These are phyloP conservation scores for Pseudogymnoascus sp. DNA, from an alignment of 2,329 filamentous ascomycete genomes.

Conservation along the genomic window DNA sequence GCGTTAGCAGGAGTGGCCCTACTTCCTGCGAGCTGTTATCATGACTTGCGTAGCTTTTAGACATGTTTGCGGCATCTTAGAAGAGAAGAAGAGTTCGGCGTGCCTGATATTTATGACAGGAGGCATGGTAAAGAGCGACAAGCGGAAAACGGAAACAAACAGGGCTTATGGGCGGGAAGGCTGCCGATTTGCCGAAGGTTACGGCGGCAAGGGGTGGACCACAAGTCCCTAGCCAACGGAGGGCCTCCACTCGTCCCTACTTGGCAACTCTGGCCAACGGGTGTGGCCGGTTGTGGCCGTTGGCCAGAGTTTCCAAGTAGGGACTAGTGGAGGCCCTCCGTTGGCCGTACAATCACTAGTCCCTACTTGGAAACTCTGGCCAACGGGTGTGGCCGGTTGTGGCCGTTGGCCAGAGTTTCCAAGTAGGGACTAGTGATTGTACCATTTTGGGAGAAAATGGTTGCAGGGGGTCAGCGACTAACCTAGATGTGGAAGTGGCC, in stretches of 20 bases:
- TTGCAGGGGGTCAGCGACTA: neutral
- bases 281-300: no score
- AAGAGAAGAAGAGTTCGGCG: neutral
- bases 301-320: neutral
- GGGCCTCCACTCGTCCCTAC: neutral
- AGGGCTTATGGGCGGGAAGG: neutral
- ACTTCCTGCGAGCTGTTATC: neutral
- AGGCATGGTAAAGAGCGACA: neutral
- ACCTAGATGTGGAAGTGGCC: neutral
- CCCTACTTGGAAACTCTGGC: neutral
- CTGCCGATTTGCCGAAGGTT: neutral
- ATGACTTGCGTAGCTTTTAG: neutral
- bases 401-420: neutral
- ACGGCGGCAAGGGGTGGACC: neutral
- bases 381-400: neutral
- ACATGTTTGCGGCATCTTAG: neutral
- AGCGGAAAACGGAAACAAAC: neutral
- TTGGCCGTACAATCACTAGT: no score
- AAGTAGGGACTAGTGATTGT: neutral
- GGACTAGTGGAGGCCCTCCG: no score
- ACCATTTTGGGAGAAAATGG: neutral
- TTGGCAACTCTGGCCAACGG: neutral
- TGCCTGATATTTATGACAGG: neutral
- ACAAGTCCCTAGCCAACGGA: no score
- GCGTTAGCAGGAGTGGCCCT: neutral